Conservation (phyloP, 371 early-diverging fungal species). For the Mucor indicus region DNA sequence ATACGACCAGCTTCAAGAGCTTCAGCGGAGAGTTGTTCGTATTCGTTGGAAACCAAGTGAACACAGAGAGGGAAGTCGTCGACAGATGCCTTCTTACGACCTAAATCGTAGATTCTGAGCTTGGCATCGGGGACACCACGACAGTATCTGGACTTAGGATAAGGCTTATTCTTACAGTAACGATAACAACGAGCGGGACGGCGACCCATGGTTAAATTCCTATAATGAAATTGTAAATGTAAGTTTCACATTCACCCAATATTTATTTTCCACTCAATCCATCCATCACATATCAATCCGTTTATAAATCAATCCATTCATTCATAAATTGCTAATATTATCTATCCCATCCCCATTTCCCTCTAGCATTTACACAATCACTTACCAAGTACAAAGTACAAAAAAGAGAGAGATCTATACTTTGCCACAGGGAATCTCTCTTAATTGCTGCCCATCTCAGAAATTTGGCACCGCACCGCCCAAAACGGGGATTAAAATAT, state of each 20-base stretch:
- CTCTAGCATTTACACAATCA: no score
- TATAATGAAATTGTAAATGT: no score
- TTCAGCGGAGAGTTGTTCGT: conserved; percentile 99
- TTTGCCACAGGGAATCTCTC: no score
- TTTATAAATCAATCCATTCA: no score
- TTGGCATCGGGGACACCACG: conserved; percentile 99
- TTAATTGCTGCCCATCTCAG: no score
- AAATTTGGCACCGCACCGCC: no score
- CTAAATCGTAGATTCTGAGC: conserved; percentile 99
- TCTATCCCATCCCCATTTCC: no score
- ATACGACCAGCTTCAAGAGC: conserved; percentile 99
- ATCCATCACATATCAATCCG: no score
- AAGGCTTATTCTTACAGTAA: conserved; percentile 99
- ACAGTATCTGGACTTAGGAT: conserved; percentile 99
- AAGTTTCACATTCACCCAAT: no score
- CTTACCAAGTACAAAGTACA: conserved; percentile 35
- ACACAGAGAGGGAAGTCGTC: conserved; percentile 98
- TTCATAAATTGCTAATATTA: no score
- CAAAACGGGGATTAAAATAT: no score
- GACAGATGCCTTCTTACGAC: conserved; percentile 98
- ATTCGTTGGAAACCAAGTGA: conserved; percentile 98
- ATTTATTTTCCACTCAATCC: no score
- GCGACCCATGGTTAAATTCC: conserved; percentile 79
- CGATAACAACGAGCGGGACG: conserved; percentile 99
- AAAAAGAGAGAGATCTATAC: conserved; percentile 20